These are phyloP conservation scores for Aspergillus wentii DNA, from an alignment of 495 filamentous ascomycete species.

Conservation along the genomic window DNA sequence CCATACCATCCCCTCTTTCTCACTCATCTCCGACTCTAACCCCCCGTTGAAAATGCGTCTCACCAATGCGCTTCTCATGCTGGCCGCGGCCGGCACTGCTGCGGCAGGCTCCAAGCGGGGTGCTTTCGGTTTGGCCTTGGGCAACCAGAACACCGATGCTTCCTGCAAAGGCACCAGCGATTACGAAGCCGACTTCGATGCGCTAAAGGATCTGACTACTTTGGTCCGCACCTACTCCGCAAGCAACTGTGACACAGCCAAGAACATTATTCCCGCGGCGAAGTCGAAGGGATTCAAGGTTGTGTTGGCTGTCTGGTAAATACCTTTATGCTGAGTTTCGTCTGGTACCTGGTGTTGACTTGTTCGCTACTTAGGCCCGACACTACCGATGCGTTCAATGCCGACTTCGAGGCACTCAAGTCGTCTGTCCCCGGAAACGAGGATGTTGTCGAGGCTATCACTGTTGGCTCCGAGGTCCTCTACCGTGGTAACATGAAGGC, in stretches of 20 bases:
- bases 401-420: constrained; percentile 57
- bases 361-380: constrained; percentile 51
- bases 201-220: constrained; percentile 45
- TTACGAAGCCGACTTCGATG: constrained; percentile 66
- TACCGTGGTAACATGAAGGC: constrained; percentile 72
- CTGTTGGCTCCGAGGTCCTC: constrained; percentile 71
- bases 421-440: constrained; percentile 47
- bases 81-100: constrained; percentile 39
- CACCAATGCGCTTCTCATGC: constrained; percentile 28
- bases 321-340: constrained; percentile 3
- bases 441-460: constrained; percentile 65
- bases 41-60: constrained; percentile 51
- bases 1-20: too few relatives aligned
- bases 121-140: constrained; percentile 46
- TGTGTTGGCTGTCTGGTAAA: constrained; percentile 71
- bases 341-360: constrained; percentile 4
- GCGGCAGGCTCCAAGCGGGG: constrained; percentile 34
- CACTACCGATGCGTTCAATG: constrained; percentile 56
- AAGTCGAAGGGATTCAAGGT: constrained; percentile 68
- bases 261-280: constrained; percentile 67
- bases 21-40: constrained; percentile 1
- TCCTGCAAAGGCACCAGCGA: constrained; percentile 60
- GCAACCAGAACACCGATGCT: constrained; percentile 47
- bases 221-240: constrained; percentile 71
- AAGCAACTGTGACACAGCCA: constrained; percentile 56